Base-by-base conservation (phyloP, 495 filamentous ascomycete species). In the Penicillium malachiteum region DNA sequence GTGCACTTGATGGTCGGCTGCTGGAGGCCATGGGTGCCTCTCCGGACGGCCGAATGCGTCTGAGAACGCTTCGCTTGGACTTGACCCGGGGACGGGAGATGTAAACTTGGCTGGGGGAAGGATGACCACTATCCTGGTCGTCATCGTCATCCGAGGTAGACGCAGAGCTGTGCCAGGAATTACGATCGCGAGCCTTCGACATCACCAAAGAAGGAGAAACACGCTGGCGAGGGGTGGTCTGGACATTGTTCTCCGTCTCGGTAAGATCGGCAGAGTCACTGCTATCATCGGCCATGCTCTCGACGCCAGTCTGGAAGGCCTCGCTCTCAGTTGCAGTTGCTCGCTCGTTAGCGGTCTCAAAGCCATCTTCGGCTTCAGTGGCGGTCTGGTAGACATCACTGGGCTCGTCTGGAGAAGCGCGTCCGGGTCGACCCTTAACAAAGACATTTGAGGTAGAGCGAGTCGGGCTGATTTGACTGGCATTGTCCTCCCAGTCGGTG, bases 401-500 rank as follows among this genome's bases (percentile, higher is more conserved):
- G 8, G 73, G 70, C 38, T 68, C 71, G 60, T 74, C 70, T 8
- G 74, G 68, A 32, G 69, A 71, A 34, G 58, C 58, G 16, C 54
- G 60, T 11, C 63, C 64, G 21, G 55, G 35, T 7, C 62, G 70
- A 30, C 32, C 58, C 18, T 48, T 49, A 18, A 57, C 34, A 8
- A 71, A 54, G 8, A 52, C 64, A 13, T 60, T n/a, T 35, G 58
- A 52, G 6, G 63, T 55, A 39, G 66, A 66, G 38, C 55, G 65
- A 54, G 76, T 63, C 0, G 85, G 84, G 46, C 81, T 84, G 9
- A 63, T 61, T 47, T 82, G 70, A 38, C 68, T 74, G 30, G 80
- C 74, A 56, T 87, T 78, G 61, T 97, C 94, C 71, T 97, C 95
- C 94, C 94, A 97, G n/a, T 95, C 90, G 0, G 82, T 78, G 37